A percentile compares a stretch with the other conserved stretches of the same genome.
Conservation (phyloP, 805 yeast species). For the Wickerhamiella sorbophila region DNA sequence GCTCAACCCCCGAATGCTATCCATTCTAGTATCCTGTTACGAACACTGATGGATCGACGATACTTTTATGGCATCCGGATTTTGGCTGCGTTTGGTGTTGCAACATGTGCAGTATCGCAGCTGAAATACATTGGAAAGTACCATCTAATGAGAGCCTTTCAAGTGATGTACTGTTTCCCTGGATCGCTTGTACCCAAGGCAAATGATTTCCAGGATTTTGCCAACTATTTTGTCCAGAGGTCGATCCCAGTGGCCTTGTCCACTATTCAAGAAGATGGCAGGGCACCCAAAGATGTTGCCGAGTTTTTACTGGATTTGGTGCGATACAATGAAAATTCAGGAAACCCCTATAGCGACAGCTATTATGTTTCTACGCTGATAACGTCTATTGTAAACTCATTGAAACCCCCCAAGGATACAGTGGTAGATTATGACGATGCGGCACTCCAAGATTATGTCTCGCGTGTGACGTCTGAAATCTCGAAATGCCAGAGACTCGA, state of each 20-base stretch:
- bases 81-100: conserved; percentile 73
- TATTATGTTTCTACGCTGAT: conserved; percentile 49
- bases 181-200: conserved; percentile 54
- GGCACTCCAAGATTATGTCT: conserved; percentile 25
- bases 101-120: conserved; percentile 46
- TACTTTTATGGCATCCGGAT: conserved; percentile 81
- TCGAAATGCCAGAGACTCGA: conserved; percentile 68
- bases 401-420: conserved; percentile 14
- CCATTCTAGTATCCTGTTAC: conserved; percentile 60
- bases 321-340: conserved; percentile 73
- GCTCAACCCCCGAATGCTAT: conserved; percentile 47
- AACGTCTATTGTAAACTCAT: conserved; percentile 34
- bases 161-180: conserved; percentile 51
- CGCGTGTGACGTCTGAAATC: conserved; percentile 47
- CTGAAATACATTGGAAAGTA: conserved; percentile 56
- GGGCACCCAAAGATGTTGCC: conserved; percentile 44
- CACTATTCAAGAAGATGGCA: conserved; percentile 45
- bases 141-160: conserved; percentile 59
- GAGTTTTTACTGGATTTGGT: conserved; percentile 54
- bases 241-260: conserved; percentile 53
- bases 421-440: conserved; percentile 8
- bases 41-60: conserved; percentile 71
- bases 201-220: conserved; percentile 65
- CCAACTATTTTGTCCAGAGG: conserved; percentile 53
- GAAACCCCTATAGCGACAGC: conserved; percentile 61